Conservation (phyloP, 1,284 basidiomycete species). For the Trametes polyzona region DNA sequence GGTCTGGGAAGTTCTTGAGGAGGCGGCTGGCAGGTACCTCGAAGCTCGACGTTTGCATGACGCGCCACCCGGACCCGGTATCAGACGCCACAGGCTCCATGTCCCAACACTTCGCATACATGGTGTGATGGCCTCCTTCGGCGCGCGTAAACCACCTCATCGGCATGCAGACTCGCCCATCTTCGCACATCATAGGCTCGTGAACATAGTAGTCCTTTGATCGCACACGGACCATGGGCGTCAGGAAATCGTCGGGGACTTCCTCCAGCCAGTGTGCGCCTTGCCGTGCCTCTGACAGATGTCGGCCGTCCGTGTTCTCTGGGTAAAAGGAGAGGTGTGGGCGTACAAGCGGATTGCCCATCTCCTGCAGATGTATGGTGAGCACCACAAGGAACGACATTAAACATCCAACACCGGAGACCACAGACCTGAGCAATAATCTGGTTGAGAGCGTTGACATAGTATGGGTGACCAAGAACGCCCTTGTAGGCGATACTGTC, state of each 20-base stretch:
- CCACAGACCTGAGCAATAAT: constrained; percentile 17
- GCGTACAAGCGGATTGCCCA: constrained; percentile 33
- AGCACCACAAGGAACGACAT: neutral
- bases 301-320: constrained; percentile 29
- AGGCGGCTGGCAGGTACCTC: neutral
- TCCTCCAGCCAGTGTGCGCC: constrained; percentile 34
- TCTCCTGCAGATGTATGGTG: constrained; percentile 31
- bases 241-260: constrained; percentile 22
- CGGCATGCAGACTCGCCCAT: constrained; percentile 31
- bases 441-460: constrained; percentile 8
- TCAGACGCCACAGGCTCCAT: neutral
- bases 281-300: constrained; percentile 31
- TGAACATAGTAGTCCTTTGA: constrained; percentile 36
- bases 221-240: constrained; percentile 35
- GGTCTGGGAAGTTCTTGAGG: neutral
- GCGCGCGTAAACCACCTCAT: constrained; percentile 35
- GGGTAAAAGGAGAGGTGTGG: constrained; percentile 34
- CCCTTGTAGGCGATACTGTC: constrained; percentile 9
- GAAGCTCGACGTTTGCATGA: neutral
- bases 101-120: constrained; percentile 11
- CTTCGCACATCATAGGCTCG: constrained; percentile 33
- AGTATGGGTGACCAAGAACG: constrained; percentile 8
- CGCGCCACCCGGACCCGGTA: neutral
- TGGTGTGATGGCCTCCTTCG: neutral
- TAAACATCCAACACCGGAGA: too few relatives aligned